These are phyloP conservation scores for Cronartium ribicola DNA, from an alignment of 1,284 basidiomycete species.

Conservation along the genomic window DNA sequence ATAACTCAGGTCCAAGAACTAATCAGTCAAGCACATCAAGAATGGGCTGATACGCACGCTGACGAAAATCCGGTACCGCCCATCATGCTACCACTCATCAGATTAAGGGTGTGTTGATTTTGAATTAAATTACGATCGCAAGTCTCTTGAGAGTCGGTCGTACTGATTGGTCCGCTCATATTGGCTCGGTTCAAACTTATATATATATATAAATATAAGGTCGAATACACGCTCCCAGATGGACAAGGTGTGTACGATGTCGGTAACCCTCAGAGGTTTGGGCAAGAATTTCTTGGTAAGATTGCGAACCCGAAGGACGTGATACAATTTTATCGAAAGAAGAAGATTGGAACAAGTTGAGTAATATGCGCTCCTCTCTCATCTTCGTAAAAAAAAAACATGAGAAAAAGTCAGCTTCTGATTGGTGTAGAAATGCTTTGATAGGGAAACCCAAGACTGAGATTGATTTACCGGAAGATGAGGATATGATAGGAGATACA, in stretches of 20 bases:
- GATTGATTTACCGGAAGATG: constrained; percentile 47
- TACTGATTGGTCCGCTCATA: no score
- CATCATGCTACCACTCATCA: constrained; percentile 79
- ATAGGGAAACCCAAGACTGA: constrained; percentile 47
- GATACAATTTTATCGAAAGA: constrained; percentile 80
- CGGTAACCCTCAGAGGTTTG: constrained; percentile 92
- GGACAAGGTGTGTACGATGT: constrained; percentile 70
- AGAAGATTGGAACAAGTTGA: constrained; percentile 57
- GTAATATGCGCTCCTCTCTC: background rate
- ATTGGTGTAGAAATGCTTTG: background rate
- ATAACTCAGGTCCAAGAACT: constrained; percentile 66
- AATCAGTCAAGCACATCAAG: constrained; percentile 67
- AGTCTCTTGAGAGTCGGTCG: no score
- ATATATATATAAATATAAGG: constrained; percentile 56
- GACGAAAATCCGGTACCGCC: constrained; percentile 55
- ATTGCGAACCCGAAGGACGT: constrained; percentile 93
- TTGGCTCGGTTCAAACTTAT: no score
- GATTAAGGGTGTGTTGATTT: constrained; percentile 64
- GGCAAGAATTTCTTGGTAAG: constrained; percentile 84
- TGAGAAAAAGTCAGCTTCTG: constrained; percentile 42
- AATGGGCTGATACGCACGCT: constrained; percentile 75
- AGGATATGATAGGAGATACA: constrained; percentile 12
- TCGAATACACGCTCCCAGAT: constrained; percentile 64
- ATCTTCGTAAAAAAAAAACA: no score
- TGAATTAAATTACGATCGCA: background rate